Conservation (phyloP, 768 basidiomycete species). For the Dictyophora rubrovolvata region DNA sequence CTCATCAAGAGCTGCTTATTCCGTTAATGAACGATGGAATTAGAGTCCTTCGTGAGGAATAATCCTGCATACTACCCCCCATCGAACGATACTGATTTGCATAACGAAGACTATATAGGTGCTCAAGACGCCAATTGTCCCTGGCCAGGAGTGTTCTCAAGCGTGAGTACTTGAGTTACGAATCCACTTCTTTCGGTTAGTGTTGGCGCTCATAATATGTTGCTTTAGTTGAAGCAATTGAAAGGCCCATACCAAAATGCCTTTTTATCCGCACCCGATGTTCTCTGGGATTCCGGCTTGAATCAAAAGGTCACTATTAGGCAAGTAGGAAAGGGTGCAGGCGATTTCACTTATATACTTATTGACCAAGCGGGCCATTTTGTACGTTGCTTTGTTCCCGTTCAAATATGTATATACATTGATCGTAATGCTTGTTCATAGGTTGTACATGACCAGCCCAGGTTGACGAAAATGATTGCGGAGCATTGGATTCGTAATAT, state of each 20-base stretch:
- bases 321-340: slow-evolving; percentile 23
- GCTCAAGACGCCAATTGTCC: slow-evolving; percentile 22
- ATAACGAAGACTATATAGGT: slow-evolving; percentile 21
- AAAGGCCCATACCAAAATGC: slow-evolving; percentile 18
- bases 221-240: slow-evolving; percentile 17
- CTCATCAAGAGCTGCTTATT: slow-evolving; percentile 16
- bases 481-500: slow-evolving; percentile 18
- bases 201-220: not conserved
- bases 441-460: slow-evolving; percentile 18
- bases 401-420: no score
- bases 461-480: slow-evolving; percentile 16
- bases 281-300: slow-evolving; percentile 19
- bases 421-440: not conserved
- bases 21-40: slow-evolving; percentile 22
- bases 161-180: slow-evolving; percentile 16
- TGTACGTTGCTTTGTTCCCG: slow-evolving; percentile 14
- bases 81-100: not conserved
- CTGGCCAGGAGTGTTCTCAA: slow-evolving; percentile 22
- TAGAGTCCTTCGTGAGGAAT: slow-evolving; percentile 12
- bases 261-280: slow-evolving; percentile 19
- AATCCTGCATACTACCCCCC: not conserved
- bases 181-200: not conserved
- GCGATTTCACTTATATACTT: slow-evolving; percentile 24
- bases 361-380: slow-evolving; percentile 25
- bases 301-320: slow-evolving; percentile 19